These are phyloP conservation scores for Dysphania ambrosioides DNA, from an alignment of 148 eudicot genomes.

Conservation along the genomic window DNA sequence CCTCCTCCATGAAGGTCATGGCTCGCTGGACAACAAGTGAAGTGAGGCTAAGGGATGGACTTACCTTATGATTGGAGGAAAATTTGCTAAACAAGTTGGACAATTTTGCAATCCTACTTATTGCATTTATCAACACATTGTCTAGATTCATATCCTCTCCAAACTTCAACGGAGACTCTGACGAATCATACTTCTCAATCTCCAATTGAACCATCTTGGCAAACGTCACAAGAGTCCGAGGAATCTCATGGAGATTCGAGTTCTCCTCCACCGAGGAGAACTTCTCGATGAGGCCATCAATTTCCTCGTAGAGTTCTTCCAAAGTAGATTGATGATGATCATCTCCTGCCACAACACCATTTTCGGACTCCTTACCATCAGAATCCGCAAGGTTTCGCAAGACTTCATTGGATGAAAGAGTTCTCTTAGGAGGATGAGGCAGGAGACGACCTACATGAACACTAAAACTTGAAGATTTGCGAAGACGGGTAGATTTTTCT, in stretches of 20 bases:
- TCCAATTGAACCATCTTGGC: conserved; percentile 28
- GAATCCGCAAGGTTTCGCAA: neutral
- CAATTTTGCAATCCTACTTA: conserved; percentile 19
- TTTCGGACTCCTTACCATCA: conserved; percentile 1
- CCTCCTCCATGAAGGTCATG: conserved; percentile 42
- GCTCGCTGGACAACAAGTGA: conserved; percentile 31
- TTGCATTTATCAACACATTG: neutral
- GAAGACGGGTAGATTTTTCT: conserved; percentile 17
- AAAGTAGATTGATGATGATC: conserved; percentile 13
- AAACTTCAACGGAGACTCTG: conserved; percentile 25
- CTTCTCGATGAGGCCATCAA: conserved; percentile 24
- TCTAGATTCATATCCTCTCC: conserved; percentile 30
- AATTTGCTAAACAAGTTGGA: conserved; percentile 18
- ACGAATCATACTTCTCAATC: conserved; percentile 30
- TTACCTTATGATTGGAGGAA: conserved; percentile 3
- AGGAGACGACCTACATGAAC: conserved; percentile 9
- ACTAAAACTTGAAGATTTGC: conserved; percentile 31
- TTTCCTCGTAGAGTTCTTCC: conserved; percentile 24
- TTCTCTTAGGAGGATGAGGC: conserved; percentile 21
- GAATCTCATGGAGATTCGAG: conserved; percentile 21
- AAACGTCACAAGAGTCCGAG: conserved; percentile 20
- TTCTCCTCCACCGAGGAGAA: conserved; percentile 19
- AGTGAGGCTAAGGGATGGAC: neutral
- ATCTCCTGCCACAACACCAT: conserved; percentile 7
- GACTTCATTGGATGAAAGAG: conserved; percentile 18